These are phyloP conservation scores for Ophiocordyceps camponoti-rufipedis DNA, from an alignment of 2,329 filamentous ascomycete species.

Conservation along the genomic window DNA sequence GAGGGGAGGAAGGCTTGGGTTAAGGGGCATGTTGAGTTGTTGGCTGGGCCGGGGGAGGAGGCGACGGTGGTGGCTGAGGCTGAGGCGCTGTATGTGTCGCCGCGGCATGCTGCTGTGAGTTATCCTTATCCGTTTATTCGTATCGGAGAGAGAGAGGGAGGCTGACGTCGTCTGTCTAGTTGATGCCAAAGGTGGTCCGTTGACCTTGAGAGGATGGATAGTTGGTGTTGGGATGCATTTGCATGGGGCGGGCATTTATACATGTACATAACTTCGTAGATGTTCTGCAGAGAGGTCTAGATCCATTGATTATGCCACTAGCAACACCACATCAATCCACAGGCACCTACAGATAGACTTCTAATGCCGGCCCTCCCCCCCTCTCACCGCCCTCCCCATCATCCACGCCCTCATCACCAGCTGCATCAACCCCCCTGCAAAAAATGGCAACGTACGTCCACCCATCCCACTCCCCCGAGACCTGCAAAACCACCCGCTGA, in stretches of 20 bases:
- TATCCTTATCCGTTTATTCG: background rate
- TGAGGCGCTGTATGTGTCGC: conserved; percentile 74
- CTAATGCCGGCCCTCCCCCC: too few species aligned
- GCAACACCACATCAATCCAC: too few species aligned
- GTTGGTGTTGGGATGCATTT: background rate
- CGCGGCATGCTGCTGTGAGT: conserved; percentile 59
- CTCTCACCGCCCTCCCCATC: background rate
- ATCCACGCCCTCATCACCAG: background rate
- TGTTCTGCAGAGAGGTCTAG: background rate
- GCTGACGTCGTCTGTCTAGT: conserved; percentile 1
- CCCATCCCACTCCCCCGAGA: background rate
- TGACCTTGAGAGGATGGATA: background rate
- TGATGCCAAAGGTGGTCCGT: conserved; percentile 5
- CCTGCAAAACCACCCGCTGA: background rate
- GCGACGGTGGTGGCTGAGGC: conserved; percentile 61
- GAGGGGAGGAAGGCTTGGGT: conserved; percentile 95
- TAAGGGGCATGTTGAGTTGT: conserved; percentile 65
- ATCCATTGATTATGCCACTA: too few species aligned
- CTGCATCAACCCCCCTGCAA: too few species aligned
- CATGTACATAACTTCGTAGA: background rate
- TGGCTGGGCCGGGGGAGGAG: conserved; percentile 42
- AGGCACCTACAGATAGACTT: too few species aligned
- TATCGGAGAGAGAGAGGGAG: too few species aligned
- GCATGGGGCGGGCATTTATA: background rate
- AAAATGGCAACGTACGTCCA: conserved; percentile 7